These are phyloP conservation scores for Yamadazyma oceani DNA, from an alignment of 1,139 yeast species.

Conservation along the genomic window DNA sequence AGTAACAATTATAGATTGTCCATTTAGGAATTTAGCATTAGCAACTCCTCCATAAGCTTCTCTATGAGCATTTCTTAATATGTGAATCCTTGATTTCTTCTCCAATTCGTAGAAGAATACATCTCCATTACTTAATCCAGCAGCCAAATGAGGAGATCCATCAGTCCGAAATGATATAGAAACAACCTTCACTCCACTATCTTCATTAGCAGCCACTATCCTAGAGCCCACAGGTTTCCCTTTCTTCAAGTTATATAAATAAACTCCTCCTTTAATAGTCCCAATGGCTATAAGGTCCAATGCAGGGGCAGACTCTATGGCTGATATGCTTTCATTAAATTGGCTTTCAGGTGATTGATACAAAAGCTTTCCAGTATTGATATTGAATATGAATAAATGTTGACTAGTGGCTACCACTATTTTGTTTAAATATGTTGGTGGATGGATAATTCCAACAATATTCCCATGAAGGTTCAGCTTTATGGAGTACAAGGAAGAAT, in stretches of 20 bases:
- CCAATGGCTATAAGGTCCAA: conserved; percentile 84
- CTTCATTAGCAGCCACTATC: conserved; percentile 58
- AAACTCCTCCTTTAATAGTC: conserved; percentile 64
- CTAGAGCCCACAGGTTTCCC: conserved; percentile 55
- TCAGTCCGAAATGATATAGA: conserved; percentile 90
- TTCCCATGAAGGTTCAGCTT: conserved; percentile 62
- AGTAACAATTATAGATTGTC: conserved; percentile 90
- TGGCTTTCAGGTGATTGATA: conserved; percentile 54
- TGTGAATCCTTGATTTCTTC: conserved; percentile 69
- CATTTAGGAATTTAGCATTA: conserved; percentile 73
- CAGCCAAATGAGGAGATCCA: conserved; percentile 80
- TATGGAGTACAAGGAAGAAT: conserved; percentile 58
- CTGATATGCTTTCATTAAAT: conserved; percentile 53
- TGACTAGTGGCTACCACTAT: conserved; percentile 72
- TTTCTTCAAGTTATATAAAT: conserved; percentile 66
- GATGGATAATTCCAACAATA: conserved; percentile 71
- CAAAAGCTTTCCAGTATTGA: conserved; percentile 74
- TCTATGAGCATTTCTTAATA: conserved; percentile 69
- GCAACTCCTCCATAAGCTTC: conserved; percentile 82
- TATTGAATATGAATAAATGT: conserved; percentile 63
- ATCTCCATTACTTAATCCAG: conserved; percentile 81
- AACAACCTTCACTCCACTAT: conserved; percentile 50
- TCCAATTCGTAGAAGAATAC: conserved; percentile 82
- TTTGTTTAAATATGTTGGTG: conserved; percentile 92
- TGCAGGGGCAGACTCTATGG: conserved; percentile 81